These are phyloP conservation scores for Lactarius tabidus DNA, from an alignment of 768 basidiomycete genomes.

Conservation along the genomic window DNA sequence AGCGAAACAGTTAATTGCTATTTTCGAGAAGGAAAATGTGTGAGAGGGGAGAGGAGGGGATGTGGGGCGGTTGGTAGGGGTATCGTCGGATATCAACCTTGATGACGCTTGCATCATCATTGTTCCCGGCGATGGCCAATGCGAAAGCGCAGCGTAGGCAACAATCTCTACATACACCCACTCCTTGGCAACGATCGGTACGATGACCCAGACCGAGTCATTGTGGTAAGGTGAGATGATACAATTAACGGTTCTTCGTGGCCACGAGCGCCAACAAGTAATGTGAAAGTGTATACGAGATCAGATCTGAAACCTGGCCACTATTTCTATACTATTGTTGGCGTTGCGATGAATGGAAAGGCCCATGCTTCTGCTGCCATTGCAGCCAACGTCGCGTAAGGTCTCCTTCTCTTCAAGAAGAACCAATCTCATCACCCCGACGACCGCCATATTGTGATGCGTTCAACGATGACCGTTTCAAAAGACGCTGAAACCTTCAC, in stretches of 20 bases:
- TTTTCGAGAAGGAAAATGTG: background rate
- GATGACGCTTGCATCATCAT: constrained; percentile 8
- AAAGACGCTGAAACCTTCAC: background rate
- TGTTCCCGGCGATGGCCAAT: background rate
- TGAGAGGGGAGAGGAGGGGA: background rate
- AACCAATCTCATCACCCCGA: background rate
- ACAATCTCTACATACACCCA: constrained; percentile 1
- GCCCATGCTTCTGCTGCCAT: background rate
- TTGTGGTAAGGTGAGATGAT: background rate
- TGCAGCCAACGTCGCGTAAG: background rate
- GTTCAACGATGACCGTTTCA: background rate
- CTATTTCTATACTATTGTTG: background rate
- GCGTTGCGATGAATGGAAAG: background rate
- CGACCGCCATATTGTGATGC: background rate
- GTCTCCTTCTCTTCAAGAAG: background rate
- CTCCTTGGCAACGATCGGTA: constrained; percentile 13
- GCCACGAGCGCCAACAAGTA: background rate
- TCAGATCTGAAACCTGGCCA: background rate
- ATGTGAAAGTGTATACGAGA: background rate
- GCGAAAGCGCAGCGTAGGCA: background rate
- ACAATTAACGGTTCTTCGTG: background rate
- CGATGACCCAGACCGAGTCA: background rate
- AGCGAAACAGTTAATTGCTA: background rate
- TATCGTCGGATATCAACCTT: background rate
- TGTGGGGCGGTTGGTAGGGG: background rate